Conservation (phyloP, 2,329 filamentous ascomycete species). For the Fusarium duplospermum region DNA sequence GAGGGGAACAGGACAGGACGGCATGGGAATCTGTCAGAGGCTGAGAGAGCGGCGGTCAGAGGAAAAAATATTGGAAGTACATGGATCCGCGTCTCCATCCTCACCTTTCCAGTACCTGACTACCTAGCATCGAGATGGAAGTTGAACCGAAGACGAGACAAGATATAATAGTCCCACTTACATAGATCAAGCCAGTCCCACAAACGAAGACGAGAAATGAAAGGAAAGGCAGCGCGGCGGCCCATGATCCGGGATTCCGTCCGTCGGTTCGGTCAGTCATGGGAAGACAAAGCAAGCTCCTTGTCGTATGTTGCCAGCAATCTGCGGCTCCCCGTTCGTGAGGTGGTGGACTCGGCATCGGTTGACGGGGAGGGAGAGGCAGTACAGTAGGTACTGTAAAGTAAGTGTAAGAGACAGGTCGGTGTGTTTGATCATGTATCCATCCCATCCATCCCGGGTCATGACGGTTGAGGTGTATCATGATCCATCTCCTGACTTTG, state of each 20-base stretch:
- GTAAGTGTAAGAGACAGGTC: not conserved
- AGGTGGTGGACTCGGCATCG: not conserved
- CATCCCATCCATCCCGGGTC: slow-evolving; percentile 1
- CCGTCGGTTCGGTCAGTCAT: slow-evolving; percentile 11
- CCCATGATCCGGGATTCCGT: slow-evolving; percentile 26
- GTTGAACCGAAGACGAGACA: slow-evolving; percentile 13
- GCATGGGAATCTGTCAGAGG: slow-evolving; percentile 1
- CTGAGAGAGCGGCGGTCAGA: not conserved
- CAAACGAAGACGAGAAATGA: slow-evolving; percentile 2
- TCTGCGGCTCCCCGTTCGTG: slow-evolving; percentile 4
- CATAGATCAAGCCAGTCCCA: not conserved
- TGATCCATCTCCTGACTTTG: slow-evolving; percentile 31
- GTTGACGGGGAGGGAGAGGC: not conserved
- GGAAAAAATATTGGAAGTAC: not conserved
- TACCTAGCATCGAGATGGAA: slow-evolving; percentile 23
- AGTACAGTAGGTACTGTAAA: not conserved
- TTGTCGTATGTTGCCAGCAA: slow-evolving; percentile 8
- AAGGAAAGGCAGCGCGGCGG: slow-evolving; percentile 8
- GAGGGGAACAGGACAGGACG: slow-evolving; percentile 27
- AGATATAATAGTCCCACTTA: not conserved
- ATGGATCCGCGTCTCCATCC: not conserved
- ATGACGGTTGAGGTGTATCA: slow-evolving; percentile 13
- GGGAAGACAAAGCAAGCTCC: not conserved
- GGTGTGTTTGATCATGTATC: slow-evolving; percentile 5
- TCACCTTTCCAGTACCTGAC: not conserved